Base-by-base conservation (phyloP, 495 filamentous ascomycete genomes). In the Daldinia vernicosa region DNA sequence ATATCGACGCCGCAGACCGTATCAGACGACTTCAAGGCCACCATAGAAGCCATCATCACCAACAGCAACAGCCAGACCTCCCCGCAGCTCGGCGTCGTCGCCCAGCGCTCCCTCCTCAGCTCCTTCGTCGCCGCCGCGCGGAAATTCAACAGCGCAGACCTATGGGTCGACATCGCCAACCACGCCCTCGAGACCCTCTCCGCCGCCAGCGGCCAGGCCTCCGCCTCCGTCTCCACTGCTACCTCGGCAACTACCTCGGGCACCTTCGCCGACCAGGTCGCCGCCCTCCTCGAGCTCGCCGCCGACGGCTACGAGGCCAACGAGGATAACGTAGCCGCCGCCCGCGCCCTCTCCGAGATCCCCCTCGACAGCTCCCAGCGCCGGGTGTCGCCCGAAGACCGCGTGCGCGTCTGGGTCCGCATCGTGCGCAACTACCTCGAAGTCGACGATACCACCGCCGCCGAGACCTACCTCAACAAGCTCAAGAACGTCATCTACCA, bases 391-490 rank as follows among this genome's bases (percentile, higher is more conserved):
- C 89, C 92, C 77, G 85, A 91, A 60, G 89, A 92, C 60, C 93
- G 93, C 77, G 91, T 92, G 3, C 82, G 81, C 28, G 85, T 97
- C 50, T 98, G 94, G 91, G 91, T 98, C 55, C 91, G 96, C 53
- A 98, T 99, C 76, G 93, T 95, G 79, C 89, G 96, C 58, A 90
- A 95, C 79, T 94, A 95, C 78, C 87, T 99, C 51, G 96, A 98
- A 81, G 94, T 93, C 51, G 96, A 97, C 77, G 94, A 99, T 75
- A 92, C 91, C 24, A 95, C 90, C 2, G 85, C 83, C 15, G 95
- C 96, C 24, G 93, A 95, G 74, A 86, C 85, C 17, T 94, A 94
- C 78, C 85, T 98, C 60, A 98, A 98, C 84, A 91, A 93, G 67
- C 91, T 95, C 74, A 98, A 97, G 79, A 92, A 93, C 72, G 81